phyloP scores from a whole-genome alignment of 306 rosid genomes.

The Quercus mongolica region DNA sequence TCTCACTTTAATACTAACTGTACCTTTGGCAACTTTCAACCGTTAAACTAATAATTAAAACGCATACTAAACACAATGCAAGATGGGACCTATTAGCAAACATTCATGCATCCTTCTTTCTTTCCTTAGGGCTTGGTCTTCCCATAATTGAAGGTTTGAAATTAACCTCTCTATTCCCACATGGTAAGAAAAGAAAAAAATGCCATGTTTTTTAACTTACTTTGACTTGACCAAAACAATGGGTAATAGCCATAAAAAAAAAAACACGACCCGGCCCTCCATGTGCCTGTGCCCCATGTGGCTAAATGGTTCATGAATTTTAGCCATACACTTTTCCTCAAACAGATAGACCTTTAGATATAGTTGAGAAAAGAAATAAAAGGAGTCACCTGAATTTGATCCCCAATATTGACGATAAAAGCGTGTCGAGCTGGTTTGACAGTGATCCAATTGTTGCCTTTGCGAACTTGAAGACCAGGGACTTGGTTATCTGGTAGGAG shows the following conservation, averaged over 20 bases:
- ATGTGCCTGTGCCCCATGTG: slow-evolving; percentile 20
- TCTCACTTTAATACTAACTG: no score
- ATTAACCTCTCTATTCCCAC: background rate
- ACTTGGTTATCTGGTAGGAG: slow-evolving; percentile 60
- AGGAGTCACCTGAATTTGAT: slow-evolving; percentile 73
- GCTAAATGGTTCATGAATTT: slow-evolving; percentile 21
- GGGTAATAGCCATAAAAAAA: background rate
- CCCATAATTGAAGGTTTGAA: background rate
- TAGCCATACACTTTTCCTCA: background rate
- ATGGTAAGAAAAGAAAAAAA: background rate
- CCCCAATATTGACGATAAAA: slow-evolving; percentile 86
- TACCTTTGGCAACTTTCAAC: no score
- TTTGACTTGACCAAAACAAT: background rate
- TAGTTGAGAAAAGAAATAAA: background rate
- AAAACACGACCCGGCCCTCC: slow-evolving; percentile 33
- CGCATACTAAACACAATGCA: no score
- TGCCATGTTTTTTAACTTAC: no score
- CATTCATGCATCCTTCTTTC: background rate
- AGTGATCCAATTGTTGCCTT: slow-evolving; percentile 56
- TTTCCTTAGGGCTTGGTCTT: background rate
- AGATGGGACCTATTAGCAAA: no score
- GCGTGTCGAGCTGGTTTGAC: slow-evolving; percentile 77
- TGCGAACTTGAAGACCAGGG: slow-evolving; percentile 77
- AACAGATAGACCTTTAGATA: background rate
- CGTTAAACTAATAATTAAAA: no score